Percentiles rank a stretch among this genome's conserved stretches.
Conservation (phyloP, 2,329 filamentous ascomycete genomes). For the Alternaria consortialis region DNA sequence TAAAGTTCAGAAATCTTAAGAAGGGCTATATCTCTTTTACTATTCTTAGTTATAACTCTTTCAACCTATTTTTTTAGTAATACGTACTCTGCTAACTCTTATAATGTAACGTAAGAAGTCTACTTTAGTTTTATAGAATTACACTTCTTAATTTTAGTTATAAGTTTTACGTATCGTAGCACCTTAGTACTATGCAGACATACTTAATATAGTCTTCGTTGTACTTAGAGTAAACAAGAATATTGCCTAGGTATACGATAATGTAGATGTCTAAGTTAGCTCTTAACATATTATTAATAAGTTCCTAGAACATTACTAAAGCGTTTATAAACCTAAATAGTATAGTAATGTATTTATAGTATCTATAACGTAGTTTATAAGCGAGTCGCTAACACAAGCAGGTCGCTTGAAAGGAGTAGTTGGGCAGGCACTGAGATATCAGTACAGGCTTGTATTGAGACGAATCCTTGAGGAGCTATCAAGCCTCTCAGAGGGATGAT, state of each 20-base stretch:
- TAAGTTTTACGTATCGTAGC: neutral
- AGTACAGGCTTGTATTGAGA: too few relatives aligned
- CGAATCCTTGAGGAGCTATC: too few relatives aligned
- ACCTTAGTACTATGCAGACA: neutral
- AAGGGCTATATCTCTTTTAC: conserved; percentile 34
- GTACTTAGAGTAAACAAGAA: neutral
- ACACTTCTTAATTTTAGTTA: neutral
- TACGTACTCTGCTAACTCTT: neutral
- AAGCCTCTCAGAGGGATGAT: too few relatives aligned
- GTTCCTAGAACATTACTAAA: conserved; percentile 6
- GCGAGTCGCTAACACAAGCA: too few relatives aligned
- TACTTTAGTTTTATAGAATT: conserved; percentile 10
- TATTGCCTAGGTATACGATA: neutral
- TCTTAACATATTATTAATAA: conserved; percentile 14
- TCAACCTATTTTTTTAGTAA: conserved; percentile 18
- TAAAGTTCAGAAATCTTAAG: conserved; percentile 47
- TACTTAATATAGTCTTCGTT: neutral
- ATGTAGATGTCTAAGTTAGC: neutral
- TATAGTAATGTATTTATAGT: conserved; percentile 17
- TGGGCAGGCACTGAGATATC: too few relatives aligned
- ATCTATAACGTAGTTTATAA: too few relatives aligned
- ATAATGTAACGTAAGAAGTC: conserved; percentile 11
- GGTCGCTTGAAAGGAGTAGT: too few relatives aligned
- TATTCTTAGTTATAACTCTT: conserved; percentile 30
- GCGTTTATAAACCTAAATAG: conserved; percentile 10